Percentiles rank a stretch among this genome's conserved stretches.
These are phyloP conservation scores for Juncus effusus DNA, from an alignment of 176 grass and related monocot species.

Conservation along the genomic window DNA sequence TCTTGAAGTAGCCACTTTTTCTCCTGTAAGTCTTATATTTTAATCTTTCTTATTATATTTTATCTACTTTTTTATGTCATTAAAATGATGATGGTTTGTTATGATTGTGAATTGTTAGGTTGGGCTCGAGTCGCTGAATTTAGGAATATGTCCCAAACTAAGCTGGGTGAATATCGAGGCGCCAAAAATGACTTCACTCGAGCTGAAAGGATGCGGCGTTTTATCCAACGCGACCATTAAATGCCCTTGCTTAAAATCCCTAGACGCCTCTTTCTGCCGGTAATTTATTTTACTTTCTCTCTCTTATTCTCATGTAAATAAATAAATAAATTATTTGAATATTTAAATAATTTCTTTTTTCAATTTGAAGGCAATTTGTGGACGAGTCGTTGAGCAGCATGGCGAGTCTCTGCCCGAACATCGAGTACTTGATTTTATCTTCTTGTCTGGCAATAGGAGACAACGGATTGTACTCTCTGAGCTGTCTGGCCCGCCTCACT, in stretches of 20 bases:
- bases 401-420: conserved; percentile 52
- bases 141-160: conserved; percentile 91
- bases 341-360: conserved; percentile 29
- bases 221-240: conserved; percentile 72
- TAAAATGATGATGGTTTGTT: too few species aligned
- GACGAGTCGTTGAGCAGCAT: conserved; percentile 74
- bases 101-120: conserved; percentile 54
- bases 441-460: conserved; percentile 67
- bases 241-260: conserved; percentile 69
- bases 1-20: conserved; percentile 73
- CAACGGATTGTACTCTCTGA: conserved; percentile 76
- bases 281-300: conserved; percentile 20
- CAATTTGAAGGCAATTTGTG: conserved; percentile 55
- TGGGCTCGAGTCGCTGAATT: conserved; percentile 86
- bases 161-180: conserved; percentile 60
- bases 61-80: too few species aligned
- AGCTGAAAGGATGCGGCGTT: conserved; percentile 86
- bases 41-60: conserved; percentile 9
- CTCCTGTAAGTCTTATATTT: conserved; percentile 52
- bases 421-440: conserved; percentile 69
- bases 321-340: conserved; percentile 15
- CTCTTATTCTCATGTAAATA: not conserved
- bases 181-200: conserved; percentile 79
- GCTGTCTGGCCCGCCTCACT: conserved; percentile 55
- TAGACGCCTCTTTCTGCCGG: conserved; percentile 99